Evolutionary conservation across 345 rosid species (phyloP).

Genomic region (Aquilaria sinensis): DNA sequence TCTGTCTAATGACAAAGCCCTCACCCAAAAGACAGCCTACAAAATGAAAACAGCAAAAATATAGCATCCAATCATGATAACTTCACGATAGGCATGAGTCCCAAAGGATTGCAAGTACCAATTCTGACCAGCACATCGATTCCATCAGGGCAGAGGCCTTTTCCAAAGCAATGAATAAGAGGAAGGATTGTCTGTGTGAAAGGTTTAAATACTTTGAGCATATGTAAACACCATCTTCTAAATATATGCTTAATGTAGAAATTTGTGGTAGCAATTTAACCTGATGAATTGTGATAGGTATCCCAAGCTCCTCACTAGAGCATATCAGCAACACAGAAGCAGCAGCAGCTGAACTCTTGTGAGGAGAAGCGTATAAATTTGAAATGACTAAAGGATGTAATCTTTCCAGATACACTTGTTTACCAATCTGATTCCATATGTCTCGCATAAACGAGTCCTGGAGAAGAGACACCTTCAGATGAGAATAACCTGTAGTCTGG

Average conservation of each 20-base stretch:
- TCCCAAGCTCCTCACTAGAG: constrained; percentile 94
- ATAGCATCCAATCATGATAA: constrained; percentile 17
- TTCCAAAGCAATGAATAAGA: constrained; percentile 85
- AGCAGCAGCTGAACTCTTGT: constrained; percentile 76
- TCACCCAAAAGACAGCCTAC: constrained; percentile 87
- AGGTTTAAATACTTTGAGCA: constrained; percentile 17
- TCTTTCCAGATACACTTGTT: constrained; percentile 65
- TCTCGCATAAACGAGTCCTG: constrained; percentile 91
- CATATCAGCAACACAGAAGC: constrained; percentile 88
- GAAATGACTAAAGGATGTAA: constrained; percentile 76
- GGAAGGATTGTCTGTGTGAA: constrained; percentile 77
- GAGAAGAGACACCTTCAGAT: constrained; percentile 83
- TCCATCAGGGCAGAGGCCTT: constrained; percentile 86
- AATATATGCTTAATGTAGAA: neutral
- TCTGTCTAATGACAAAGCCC: constrained; percentile 61
- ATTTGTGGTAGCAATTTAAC: constrained; percentile 25
- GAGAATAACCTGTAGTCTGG: constrained; percentile 89
- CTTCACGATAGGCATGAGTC: constrained; percentile 19
- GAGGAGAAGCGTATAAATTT: constrained; percentile 65
- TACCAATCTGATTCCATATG: constrained; percentile 74
- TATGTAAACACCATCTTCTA: constrained; percentile 13
- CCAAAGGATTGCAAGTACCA: constrained; percentile 50
- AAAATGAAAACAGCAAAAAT: constrained; percentile 21
- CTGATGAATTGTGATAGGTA: constrained; percentile 85
- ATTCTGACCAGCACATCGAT: constrained; percentile 87